Evolutionary conservation across 306 rosid species (phyloP).

Genomic region (Acacia acuminata): DNA sequence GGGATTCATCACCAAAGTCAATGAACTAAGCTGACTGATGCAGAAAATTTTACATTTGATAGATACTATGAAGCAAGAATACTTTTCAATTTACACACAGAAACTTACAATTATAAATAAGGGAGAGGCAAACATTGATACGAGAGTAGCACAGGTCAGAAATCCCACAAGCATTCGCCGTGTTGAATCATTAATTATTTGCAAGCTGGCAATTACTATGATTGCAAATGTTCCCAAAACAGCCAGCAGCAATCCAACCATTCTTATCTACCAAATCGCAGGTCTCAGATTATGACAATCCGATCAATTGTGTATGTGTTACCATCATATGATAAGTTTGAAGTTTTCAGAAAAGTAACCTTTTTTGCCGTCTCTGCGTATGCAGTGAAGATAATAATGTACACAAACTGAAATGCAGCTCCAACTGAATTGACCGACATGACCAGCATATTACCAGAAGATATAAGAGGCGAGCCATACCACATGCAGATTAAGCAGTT

Average conservation of each 20-base stretch:
- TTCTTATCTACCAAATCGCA: constrained; percentile 52
- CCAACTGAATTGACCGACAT: constrained; percentile 74
- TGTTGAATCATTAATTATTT: constrained; percentile 31
- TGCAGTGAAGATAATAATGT: constrained; percentile 54
- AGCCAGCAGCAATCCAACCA: constrained; percentile 59
- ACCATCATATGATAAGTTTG: constrained; percentile 13
- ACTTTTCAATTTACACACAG: background rate
- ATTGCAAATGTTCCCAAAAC: constrained; percentile 48
- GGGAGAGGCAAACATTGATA: constrained; percentile 94
- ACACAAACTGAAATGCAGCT: constrained; percentile 71
- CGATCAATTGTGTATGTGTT: constrained; percentile 11
- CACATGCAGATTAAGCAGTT: constrained; percentile 77
- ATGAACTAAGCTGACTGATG: background rate
- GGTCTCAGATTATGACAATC: constrained; percentile 6
- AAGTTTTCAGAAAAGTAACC: constrained; percentile 42
- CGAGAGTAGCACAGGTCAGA: constrained; percentile 64
- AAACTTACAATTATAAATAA: constrained; percentile 78
- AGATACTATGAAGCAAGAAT: background rate
- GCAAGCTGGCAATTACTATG: constrained; percentile 60
- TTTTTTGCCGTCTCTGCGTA: constrained; percentile 53
- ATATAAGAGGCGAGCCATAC: constrained; percentile 74
- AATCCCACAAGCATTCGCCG: constrained; percentile 60
- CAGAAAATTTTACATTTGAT: background rate
- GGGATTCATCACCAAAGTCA: constrained; percentile 12
- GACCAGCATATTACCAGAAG: constrained; percentile 59